phyloP scores from a whole-genome alignment of 768 basidiomycete species.

The Termitomyces sp. region DNA sequence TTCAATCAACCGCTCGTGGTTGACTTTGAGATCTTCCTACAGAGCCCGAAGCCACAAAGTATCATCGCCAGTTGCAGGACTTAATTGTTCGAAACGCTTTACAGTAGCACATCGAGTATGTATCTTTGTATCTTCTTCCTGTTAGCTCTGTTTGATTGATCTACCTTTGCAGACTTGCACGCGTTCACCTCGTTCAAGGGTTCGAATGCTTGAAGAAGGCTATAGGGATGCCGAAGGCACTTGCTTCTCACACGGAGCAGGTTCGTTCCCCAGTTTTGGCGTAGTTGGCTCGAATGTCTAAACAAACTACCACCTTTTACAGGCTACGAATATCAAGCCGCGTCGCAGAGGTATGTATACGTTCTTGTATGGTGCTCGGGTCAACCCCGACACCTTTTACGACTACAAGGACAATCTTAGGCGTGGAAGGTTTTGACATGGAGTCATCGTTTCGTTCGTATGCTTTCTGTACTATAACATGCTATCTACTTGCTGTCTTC shows the following conservation, averaged over 20 bases:
- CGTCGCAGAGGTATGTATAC: not conserved
- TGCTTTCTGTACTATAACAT: not conserved
- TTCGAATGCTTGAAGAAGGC: not conserved
- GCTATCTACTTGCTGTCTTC: not conserved
- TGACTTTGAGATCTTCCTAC: not conserved
- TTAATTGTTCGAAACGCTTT: not conserved
- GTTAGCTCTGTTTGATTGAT: not conserved
- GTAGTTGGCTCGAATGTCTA: not conserved
- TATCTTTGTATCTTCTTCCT: not conserved
- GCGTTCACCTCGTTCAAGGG: not conserved
- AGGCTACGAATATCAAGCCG: not conserved
- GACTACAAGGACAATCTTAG: not conserved
- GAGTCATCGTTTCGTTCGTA: not conserved
- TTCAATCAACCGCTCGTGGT: not conserved
- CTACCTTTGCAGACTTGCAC: not conserved
- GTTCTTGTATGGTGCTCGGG: not conserved
- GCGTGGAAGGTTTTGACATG: not conserved
- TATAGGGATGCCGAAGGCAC: not conserved
- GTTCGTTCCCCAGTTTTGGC: not conserved
- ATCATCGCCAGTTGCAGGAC: not conserved
- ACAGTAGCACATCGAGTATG: not conserved
- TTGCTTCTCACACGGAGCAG: not conserved
- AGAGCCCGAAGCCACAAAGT: not conserved
- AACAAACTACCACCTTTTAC: not conserved
- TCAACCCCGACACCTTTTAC: not conserved